phyloP scores from a whole-genome alignment of 306 rosid genomes.

The Dryas drummondii region DNA sequence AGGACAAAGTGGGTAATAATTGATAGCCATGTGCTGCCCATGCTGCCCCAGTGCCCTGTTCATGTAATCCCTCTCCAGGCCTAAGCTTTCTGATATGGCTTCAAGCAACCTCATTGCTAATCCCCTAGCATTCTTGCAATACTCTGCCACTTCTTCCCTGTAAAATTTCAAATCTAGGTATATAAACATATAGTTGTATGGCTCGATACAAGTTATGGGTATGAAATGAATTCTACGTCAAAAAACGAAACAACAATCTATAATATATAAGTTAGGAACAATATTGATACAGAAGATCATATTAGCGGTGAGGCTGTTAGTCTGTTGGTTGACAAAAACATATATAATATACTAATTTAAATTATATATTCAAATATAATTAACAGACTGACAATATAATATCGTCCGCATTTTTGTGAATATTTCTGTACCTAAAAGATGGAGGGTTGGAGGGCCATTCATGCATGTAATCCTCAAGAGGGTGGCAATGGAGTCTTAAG shows the following conservation, averaged over 20 bases:
- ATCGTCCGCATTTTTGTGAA: too few species aligned
- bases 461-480: constrained; percentile 28
- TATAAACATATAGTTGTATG: neutral
- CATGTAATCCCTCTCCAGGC: constrained; percentile 25
- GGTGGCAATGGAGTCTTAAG: constrained; percentile 35
- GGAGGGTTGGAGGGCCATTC: constrained; percentile 37
- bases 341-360: too few species aligned
- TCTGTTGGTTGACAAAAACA: too few species aligned
- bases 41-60: constrained; percentile 26
- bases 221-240: too few species aligned
- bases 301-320: too few species aligned
- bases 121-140: constrained; percentile 16
- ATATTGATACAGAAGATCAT: too few species aligned
- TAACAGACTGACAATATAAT: neutral
- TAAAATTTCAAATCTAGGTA: neutral
- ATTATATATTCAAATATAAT: neutral
- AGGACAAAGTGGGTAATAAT: constrained; percentile 33
- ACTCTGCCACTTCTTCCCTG: constrained; percentile 22
- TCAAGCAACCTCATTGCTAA: constrained; percentile 21
- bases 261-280: too few species aligned
- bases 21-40: constrained; percentile 38
- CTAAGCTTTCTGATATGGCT: constrained; percentile 31
- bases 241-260: too few species aligned
- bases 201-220: too few species aligned
- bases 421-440: constrained; percentile 17